Base-by-base conservation (phyloP, 1,284 basidiomycete species). In the Puccinia horiana region DNA sequence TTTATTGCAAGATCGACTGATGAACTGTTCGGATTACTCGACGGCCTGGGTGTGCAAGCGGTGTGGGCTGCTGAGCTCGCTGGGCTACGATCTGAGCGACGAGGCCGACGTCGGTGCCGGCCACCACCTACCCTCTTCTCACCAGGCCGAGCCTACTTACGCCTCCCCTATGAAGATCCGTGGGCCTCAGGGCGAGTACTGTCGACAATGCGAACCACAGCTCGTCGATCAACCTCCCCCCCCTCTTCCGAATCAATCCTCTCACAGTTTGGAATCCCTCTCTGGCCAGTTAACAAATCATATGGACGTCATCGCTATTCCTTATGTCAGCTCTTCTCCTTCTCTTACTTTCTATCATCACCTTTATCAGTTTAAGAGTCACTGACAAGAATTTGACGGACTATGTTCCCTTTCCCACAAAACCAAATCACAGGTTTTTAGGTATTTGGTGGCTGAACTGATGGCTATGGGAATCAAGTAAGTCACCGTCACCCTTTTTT, bases 11-110 rank as follows among this genome's bases (percentile, higher is more conserved):
- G 97, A 99, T 88, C 91, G 97, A 79, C 89, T 99, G 86, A 99
- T 99, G 96, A 99, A 99, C 88, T 99, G 97, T 87, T 99, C 96
- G 58, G 97, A 99, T 88, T 99, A 99, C 88, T 97, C 95, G 49
- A 98, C 96, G 0, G 93, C 95, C 2, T 98, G 96, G 95, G 95
- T 98, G 18, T 99, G 97, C 88, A 91, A 97, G 78, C 93, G 92
- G 3, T 99, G 97, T 86, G 97, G 97, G 18, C 95, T 93, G 85
- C 90, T 99, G 83, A 94, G 98, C 84, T 96, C 95, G 32, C 90
- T 99, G 70, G 97, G 95, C 32, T 98, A 96, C 88, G 95, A 97
- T 84, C 92, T 94, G 85, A 89, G 92, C 85, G 91, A 90, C 83
- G 88, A 93, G 11, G 91, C 92, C 58, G 89, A 83, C 26, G 74